phyloP scores from a whole-genome alignment of 345 rosid genomes.

The Combretum micranthum region DNA sequence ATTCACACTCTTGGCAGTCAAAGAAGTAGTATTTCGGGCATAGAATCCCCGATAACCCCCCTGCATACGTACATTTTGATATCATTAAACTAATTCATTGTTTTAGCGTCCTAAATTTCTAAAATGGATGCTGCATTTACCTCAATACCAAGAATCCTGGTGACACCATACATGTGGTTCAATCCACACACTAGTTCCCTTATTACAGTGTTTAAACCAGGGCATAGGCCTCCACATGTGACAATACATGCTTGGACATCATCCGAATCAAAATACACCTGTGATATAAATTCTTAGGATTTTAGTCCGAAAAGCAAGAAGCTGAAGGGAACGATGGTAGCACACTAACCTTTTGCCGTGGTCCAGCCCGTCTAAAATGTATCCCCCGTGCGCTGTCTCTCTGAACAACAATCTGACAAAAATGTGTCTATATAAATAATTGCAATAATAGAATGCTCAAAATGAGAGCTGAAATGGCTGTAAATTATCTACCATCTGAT shows the following conservation, averaged over 20 bases:
- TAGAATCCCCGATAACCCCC: constrained; percentile 47
- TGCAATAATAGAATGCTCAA: background rate
- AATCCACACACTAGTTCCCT: constrained; percentile 37
- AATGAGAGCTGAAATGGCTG: background rate
- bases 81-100: background rate
- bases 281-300: constrained; percentile 1
- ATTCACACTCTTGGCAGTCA: constrained; percentile 33
- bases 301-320: background rate
- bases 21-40: constrained; percentile 31
- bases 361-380: constrained; percentile 46
- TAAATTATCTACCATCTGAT: background rate
- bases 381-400: constrained; percentile 30
- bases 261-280: constrained; percentile 35
- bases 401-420: constrained; percentile 30
- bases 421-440: too few species aligned
- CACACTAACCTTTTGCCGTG: constrained; percentile 29
- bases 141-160: constrained; percentile 35
- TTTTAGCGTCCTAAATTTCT: background rate
- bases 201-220: constrained; percentile 41
- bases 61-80: constrained; percentile 11
- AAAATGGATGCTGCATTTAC: constrained; percentile 8
- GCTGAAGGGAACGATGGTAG: background rate
- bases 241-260: constrained; percentile 38
- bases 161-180: constrained; percentile 38
- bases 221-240: constrained; percentile 48